Evolutionary conservation across 2,329 filamentous ascomycete species (phyloP).

Genomic region (Grosmannia serpens): DNA sequence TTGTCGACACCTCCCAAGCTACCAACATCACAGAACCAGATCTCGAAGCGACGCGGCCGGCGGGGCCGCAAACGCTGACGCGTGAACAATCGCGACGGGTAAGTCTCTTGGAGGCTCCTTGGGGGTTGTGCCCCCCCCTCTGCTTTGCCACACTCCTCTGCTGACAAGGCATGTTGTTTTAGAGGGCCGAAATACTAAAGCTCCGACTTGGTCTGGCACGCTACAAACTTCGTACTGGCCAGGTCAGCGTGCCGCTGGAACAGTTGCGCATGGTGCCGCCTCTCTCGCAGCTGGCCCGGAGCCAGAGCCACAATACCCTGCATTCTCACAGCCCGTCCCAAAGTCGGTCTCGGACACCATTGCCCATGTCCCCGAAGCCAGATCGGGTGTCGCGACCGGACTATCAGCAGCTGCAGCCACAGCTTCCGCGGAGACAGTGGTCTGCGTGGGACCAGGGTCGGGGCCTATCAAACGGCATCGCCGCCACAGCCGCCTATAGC

Average conservation of each 20-base stretch:
- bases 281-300: background rate
- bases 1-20: constrained; percentile 33
- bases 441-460: background rate
- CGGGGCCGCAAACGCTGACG: constrained; percentile 17
- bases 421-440: background rate
- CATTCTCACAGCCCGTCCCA: background rate
- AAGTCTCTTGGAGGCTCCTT: constrained; percentile 10
- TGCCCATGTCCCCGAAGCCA: background rate
- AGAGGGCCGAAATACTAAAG: constrained; percentile 55
- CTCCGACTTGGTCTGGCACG: constrained; percentile 59
- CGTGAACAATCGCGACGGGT: constrained; percentile 43
- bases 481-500: background rate
- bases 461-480: too few relatives aligned
- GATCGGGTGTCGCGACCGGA: too few relatives aligned
- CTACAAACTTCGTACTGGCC: constrained; percentile 66
- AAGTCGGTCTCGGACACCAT: background rate
- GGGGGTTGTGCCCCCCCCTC: background rate
- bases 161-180: background rate
- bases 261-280: constrained; percentile 36
- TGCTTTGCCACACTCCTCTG: too few relatives aligned
- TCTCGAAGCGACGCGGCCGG: constrained; percentile 11
- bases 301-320: background rate
- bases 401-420: too few relatives aligned
- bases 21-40: constrained; percentile 41
- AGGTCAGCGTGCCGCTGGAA: constrained; percentile 53